Evolutionary conservation across 2,329 filamentous ascomycete species (phyloP).

Genomic region (Tolypocladium capitatum): DNA sequence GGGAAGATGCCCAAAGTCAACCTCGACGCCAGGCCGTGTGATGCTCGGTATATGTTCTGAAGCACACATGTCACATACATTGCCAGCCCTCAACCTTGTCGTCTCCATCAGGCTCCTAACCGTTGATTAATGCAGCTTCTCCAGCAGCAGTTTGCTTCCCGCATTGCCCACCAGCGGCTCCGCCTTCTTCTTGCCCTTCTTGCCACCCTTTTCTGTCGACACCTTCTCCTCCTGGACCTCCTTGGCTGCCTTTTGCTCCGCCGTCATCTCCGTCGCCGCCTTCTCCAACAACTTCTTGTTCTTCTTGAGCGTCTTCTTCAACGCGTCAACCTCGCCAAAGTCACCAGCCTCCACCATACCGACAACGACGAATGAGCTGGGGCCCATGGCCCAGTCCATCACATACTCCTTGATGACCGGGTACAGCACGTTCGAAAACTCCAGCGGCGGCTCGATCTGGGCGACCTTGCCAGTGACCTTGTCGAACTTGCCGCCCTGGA

Average conservation of each 20-base stretch:
- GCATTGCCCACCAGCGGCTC: slow-evolving; percentile 43
- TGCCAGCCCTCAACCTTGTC: background rate
- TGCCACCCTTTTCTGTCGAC: slow-evolving; percentile 27
- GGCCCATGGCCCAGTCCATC: slow-evolving; percentile 72
- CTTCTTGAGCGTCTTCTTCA: slow-evolving; percentile 59
- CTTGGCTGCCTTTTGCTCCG: slow-evolving; percentile 37
- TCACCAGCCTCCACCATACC: slow-evolving; percentile 63
- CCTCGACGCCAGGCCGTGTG: slow-evolving; percentile 1
- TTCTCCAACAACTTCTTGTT: slow-evolving; percentile 58
- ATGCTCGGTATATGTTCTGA: background rate
- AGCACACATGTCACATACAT: background rate
- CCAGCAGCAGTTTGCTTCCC: slow-evolving; percentile 47
- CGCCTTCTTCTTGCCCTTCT: slow-evolving; percentile 28
- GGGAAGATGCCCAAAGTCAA: background rate
- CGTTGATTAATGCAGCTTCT: slow-evolving; percentile 33
- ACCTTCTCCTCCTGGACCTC: slow-evolving; percentile 33
- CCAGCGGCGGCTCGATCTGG: slow-evolving; percentile 59
- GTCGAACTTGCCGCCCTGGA: slow-evolving; percentile 81
- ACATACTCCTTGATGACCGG: slow-evolving; percentile 62
- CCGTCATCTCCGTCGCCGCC: slow-evolving; percentile 47
- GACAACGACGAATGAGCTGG: slow-evolving; percentile 76
- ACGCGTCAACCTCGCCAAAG: slow-evolving; percentile 52
- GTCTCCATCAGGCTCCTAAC: slow-evolving; percentile 5
- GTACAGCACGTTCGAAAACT: slow-evolving; percentile 75
- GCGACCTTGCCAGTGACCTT: slow-evolving; percentile 56